Conservation (phyloP, 768 basidiomycete genomes). For the Tremella fuciformis region DNA sequence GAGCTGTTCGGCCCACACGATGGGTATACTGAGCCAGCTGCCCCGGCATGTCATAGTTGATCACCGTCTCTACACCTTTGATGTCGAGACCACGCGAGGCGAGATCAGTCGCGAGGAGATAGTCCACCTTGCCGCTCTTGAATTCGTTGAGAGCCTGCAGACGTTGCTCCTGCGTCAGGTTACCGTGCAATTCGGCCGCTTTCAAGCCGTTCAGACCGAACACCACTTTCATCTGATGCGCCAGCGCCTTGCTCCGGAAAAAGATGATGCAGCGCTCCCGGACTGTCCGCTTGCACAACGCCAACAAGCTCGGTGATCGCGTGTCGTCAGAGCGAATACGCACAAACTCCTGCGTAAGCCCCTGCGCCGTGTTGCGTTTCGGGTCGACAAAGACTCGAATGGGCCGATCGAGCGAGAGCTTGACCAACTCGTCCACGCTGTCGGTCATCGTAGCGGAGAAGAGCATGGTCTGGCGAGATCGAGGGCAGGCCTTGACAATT, state of each 20-base stretch:
- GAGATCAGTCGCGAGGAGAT: conserved; percentile 91
- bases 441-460: conserved; percentile 99
- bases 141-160: conserved; percentile 80
- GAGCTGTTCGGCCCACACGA: conserved; percentile 93
- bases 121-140: conserved; percentile 82
- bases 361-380: conserved; percentile 77
- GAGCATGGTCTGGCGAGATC: conserved; percentile 85
- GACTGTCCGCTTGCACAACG: conserved; percentile 86
- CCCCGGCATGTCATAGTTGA: conserved; percentile 98
- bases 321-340: conserved; percentile 66
- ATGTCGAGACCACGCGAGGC: conserved; percentile 95
- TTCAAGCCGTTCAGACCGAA: conserved; percentile 74
- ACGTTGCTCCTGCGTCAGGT: conserved; percentile 96
- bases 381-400: conserved; percentile 94
- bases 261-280: conserved; percentile 82
- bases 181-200: conserved; percentile 89
- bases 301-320: conserved; percentile 51
- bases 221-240: conserved; percentile 92
- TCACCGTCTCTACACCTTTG: conserved; percentile 93
- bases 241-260: conserved; percentile 91
- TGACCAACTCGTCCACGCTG: conserved; percentile 86
- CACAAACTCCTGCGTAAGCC: conserved; percentile 90
- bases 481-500: conserved; percentile 84
- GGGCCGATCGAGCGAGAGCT: conserved; percentile 87
- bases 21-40: conserved; percentile 92